Evolutionary conservation across 441 rosid genomes (phyloP).

Genomic region (Syzygium syzygioides): DNA sequence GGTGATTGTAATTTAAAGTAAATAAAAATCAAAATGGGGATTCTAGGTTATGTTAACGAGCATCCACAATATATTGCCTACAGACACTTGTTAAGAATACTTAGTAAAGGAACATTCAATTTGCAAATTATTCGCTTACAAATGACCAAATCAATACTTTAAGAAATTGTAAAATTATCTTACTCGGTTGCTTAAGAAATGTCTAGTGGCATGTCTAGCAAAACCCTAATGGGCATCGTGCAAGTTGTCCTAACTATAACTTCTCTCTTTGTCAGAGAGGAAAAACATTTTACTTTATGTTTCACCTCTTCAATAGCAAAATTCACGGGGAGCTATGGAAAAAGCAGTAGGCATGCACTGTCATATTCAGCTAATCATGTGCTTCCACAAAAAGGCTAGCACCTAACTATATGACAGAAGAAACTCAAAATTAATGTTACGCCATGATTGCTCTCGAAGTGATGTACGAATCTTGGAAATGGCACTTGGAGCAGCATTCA

Average conservation of each 20-base stretch:
- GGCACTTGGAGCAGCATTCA: neutral
- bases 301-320: too few species aligned
- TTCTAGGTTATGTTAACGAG: neutral
- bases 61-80: fast-evolving
- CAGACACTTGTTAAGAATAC: neutral
- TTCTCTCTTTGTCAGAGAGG: too few species aligned
- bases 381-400: neutral
- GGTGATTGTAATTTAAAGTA: neutral
- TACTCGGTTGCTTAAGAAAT: too few species aligned
- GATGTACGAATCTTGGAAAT: neutral
- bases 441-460: neutral
- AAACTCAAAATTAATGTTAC: neutral
- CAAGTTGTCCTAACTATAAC: too few species aligned
- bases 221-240: too few species aligned
- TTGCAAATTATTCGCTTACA: fast-evolving
- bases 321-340: too few species aligned
- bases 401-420: neutral
- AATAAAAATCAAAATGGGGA: neutral
- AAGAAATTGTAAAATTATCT: neutral
- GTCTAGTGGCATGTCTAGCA: too few species aligned
- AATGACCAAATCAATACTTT: neutral
- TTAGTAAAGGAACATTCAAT: neutral
- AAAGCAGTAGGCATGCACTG: too few species aligned
- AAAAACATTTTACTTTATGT: too few species aligned
- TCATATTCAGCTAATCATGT: too few species aligned